Evolutionary conservation across 768 basidiomycete genomes (phyloP).

Genomic region (Termitomyces sp.): DNA sequence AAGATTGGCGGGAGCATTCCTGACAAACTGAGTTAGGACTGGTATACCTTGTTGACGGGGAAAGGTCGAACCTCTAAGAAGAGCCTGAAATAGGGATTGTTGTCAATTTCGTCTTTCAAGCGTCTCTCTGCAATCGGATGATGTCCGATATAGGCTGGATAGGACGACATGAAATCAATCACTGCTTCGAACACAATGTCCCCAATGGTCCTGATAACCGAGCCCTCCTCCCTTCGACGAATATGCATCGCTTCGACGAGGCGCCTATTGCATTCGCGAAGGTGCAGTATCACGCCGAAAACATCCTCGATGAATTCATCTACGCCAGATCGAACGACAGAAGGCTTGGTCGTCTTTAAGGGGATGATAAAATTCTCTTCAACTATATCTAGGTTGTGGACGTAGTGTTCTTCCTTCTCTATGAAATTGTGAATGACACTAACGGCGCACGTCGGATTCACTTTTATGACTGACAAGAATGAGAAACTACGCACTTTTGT

Average conservation of each 20-base stretch:
- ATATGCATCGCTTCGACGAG: conserved; percentile 83
- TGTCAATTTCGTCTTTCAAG: conserved; percentile 82
- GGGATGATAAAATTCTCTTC: conserved; percentile 63
- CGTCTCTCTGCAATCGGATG: conserved; percentile 83
- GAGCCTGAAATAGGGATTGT: conserved; percentile 76
- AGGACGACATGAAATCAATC: conserved; percentile 81
- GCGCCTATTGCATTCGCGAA: conserved; percentile 77
- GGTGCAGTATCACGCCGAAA: conserved; percentile 83
- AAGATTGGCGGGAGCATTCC: conserved; percentile 42
- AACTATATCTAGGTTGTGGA: conserved; percentile 81
- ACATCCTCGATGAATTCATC: conserved; percentile 87
- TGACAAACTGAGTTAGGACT: conserved; percentile 18
- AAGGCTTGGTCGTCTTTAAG: conserved; percentile 42
- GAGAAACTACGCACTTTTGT: conserved; percentile 53
- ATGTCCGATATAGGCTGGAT: conserved; percentile 83
- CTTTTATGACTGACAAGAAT: neutral
- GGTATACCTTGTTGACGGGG: neutral
- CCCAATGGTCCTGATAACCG: conserved; percentile 81
- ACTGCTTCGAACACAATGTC: conserved; percentile 87
- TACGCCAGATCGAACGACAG: conserved; percentile 46
- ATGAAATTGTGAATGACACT: conserved; percentile 87
- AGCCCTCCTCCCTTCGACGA: conserved; percentile 80
- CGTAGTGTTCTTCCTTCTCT: conserved; percentile 82
- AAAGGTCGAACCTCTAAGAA: conserved; percentile 74
- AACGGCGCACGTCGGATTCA: neutral